Percentiles rank a stretch among this genome's conserved stretches.
Conservation (phyloP, 2,329 filamentous ascomycete genomes). For the Calycina herbarum region DNA sequence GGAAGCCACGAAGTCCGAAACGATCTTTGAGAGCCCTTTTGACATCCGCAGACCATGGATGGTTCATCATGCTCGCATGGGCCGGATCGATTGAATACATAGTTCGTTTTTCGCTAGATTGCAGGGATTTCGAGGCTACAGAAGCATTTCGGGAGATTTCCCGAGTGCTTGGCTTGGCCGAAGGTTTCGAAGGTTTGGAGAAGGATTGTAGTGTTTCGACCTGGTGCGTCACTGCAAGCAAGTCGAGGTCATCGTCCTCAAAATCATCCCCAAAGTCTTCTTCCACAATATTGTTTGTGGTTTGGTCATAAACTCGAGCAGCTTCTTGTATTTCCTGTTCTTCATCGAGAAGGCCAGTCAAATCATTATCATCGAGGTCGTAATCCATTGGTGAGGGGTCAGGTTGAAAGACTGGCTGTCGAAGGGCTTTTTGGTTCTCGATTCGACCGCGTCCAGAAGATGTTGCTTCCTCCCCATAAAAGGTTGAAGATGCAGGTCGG, state of each 20-base stretch:
- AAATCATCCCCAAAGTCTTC: conserved; percentile 28
- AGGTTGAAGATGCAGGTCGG: neutral
- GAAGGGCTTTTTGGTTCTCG: conserved; percentile 6
- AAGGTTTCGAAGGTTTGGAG: neutral
- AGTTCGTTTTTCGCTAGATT: conserved; percentile 22
- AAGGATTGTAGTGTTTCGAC: conserved; percentile 41
- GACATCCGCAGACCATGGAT: conserved; percentile 85
- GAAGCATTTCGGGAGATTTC: conserved; percentile 16
- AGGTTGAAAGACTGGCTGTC: conserved; percentile 28
- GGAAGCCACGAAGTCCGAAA: conserved; percentile 84
- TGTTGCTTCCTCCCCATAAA: neutral
- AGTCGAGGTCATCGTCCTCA: conserved; percentile 38
- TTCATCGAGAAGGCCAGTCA: conserved; percentile 30
- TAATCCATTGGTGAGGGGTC: conserved; percentile 25
- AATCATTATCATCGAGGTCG: conserved; percentile 29
- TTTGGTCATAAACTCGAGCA: neutral
- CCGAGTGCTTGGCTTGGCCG: conserved; percentile 4
- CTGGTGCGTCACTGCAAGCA: conserved; percentile 45
- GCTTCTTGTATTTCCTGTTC: conserved; percentile 25
- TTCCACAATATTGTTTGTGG: conserved; percentile 11
- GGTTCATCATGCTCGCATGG: conserved; percentile 57
- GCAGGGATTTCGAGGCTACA: conserved; percentile 17
- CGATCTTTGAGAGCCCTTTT: conserved; percentile 75
- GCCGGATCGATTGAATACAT: conserved; percentile 37
- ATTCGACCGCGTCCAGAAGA: neutral